Evolutionary conservation across 2,329 filamentous ascomycete species (phyloP).

Genomic region (Epichloe gansuensis): DNA sequence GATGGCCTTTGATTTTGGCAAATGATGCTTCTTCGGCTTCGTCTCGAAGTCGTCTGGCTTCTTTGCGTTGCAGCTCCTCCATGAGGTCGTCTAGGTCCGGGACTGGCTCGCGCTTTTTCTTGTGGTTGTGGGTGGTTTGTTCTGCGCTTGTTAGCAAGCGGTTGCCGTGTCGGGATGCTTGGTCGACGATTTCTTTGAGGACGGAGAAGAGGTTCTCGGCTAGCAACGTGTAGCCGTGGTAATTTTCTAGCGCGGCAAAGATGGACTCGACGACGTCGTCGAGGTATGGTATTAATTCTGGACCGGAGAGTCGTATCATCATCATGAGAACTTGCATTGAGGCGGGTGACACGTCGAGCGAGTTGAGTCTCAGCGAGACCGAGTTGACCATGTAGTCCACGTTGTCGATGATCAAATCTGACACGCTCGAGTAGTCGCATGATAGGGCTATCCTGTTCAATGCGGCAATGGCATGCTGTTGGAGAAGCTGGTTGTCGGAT

Average conservation of each 20-base stretch:
- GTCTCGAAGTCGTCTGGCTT: conserved; percentile 21
- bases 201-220: conserved; percentile 79
- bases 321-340: conserved; percentile 83
- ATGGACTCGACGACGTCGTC: conserved; percentile 87
- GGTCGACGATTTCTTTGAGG: conserved; percentile 69
- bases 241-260: conserved; percentile 86
- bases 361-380: conserved; percentile 76
- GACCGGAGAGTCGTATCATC: conserved; percentile 84
- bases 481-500: conserved; percentile 53
- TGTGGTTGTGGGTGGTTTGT: conserved; percentile 26
- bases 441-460: conserved; percentile 67
- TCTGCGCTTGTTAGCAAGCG: conserved; percentile 33
- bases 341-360: conserved; percentile 82
- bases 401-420: conserved; percentile 74
- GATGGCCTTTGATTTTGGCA: conserved; percentile 14
- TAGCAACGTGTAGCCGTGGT: conserved; percentile 80
- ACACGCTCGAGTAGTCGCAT: conserved; percentile 64
- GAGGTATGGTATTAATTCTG: conserved; percentile 70
- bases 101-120: conserved; percentile 22
- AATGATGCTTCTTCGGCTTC: conserved; percentile 20
- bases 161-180: conserved; percentile 53
- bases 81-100: conserved; percentile 33
- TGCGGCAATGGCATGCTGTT: conserved; percentile 70
- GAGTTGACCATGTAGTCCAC: conserved; percentile 96
- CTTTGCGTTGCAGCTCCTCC: conserved; percentile 50